Evolutionary conservation across 2,329 filamentous ascomycete species (phyloP).

Genomic region (Emydomyces testavorans): DNA sequence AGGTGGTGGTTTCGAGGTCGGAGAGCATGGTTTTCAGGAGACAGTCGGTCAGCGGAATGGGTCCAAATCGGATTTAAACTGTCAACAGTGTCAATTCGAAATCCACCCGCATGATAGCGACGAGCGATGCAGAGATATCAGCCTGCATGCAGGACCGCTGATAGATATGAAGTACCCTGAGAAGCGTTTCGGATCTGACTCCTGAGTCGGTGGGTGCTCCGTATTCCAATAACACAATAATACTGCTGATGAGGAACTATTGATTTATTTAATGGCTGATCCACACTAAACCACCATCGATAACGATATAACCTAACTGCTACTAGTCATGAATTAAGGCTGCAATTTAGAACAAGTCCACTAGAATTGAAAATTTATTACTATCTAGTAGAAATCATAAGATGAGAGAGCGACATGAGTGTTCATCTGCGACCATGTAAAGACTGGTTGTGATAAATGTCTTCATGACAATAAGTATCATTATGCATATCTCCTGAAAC

Average conservation of each 20-base stretch:
- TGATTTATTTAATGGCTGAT: neutral
- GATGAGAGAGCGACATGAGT: neutral
- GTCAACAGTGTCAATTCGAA: neutral
- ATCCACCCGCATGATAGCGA: conserved; percentile 7
- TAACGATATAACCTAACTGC: neutral
- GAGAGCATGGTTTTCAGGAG: conserved; percentile 30
- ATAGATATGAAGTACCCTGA: neutral
- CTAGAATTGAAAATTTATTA: neutral
- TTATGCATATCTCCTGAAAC: neutral
- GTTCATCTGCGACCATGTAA: neutral
- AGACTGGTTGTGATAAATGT: neutral
- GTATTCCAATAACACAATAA: no score
- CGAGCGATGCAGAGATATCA: neutral
- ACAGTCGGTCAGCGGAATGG: conserved; percentile 1
- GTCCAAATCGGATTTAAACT: neutral
- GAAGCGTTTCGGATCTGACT: neutral
- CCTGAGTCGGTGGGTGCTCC: neutral
- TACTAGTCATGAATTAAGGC: neutral
- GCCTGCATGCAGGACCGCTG: neutral
- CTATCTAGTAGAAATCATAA: no score
- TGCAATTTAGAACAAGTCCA: neutral
- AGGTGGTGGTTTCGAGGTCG: conserved; percentile 36
- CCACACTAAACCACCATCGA: neutral
- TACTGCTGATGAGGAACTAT: no score
- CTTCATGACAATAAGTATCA: neutral